Evolutionary conservation across 371 early-diverging fungal species (phyloP).

Genomic region (Circinella minor): DNA sequence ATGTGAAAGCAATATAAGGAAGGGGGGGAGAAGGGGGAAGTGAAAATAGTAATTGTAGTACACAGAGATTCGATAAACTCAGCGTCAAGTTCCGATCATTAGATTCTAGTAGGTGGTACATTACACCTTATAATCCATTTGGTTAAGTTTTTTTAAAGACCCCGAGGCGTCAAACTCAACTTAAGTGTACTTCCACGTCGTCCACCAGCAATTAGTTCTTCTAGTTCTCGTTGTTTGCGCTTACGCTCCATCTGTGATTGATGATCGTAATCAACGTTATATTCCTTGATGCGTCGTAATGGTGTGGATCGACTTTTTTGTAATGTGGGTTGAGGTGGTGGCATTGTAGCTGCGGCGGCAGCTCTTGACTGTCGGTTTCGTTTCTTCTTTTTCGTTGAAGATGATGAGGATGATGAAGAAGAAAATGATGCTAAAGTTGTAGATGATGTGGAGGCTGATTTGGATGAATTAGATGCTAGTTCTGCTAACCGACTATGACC

Average conservation of each 20-base stretch:
- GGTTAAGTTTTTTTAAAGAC: neutral
- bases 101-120: neutral
- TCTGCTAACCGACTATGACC: neutral
- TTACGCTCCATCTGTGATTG: slow-evolving; percentile 33
- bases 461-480: neutral
- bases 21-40: neutral
- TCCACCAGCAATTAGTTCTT: slow-evolving; percentile 46
- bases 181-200: slow-evolving; percentile 52
- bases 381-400: neutral
- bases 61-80: neutral
- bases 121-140: neutral
- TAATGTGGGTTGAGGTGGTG: neutral
- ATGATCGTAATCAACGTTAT: slow-evolving; percentile 20
- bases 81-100: slow-evolving; percentile 10
- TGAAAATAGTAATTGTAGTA: neutral
- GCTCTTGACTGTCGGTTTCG: slow-evolving; percentile 21
- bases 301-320: slow-evolving; percentile 23
- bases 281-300: slow-evolving; percentile 17
- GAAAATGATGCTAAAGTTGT: neutral
- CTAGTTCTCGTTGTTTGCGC: slow-evolving; percentile 41
- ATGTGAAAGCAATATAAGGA: neutral
- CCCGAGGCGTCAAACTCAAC: slow-evolving; percentile 44
- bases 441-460: neutral
- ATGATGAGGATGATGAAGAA: neutral
- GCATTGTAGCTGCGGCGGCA: slow-evolving; percentile 16